Evolutionary conservation across 176 grass and related monocot genomes (phyloP).

Genomic region (Oryza glumipatula): DNA sequence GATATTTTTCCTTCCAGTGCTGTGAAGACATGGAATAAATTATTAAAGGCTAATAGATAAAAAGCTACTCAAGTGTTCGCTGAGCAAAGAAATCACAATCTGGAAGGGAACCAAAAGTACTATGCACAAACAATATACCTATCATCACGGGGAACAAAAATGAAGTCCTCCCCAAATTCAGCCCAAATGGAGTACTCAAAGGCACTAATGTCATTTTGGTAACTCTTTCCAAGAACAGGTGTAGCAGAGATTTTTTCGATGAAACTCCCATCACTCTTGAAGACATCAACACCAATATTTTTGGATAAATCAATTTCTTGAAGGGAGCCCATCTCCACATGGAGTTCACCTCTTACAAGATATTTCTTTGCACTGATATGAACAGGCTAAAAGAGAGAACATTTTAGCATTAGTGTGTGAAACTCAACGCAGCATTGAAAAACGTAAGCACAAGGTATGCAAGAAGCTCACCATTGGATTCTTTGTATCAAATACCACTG

Average conservation of each 20-base stretch:
- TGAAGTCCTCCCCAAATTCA: constrained; percentile 76
- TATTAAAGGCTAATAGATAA: constrained; percentile 37
- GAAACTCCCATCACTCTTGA: constrained; percentile 60
- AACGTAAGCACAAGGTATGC: constrained; percentile 27
- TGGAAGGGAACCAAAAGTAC: not conserved
- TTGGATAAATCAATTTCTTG: constrained; percentile 60
- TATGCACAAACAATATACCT: constrained; percentile 54
- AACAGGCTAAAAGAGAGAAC: constrained; percentile 57
- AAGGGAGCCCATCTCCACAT: constrained; percentile 57
- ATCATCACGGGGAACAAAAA: constrained; percentile 76
- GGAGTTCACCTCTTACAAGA: constrained; percentile 88
- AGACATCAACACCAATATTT: constrained; percentile 71
- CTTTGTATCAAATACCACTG: constrained; percentile 70
- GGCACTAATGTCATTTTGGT: constrained; percentile 47
- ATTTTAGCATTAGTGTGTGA: constrained; percentile 38
- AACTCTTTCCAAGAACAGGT: constrained; percentile 55
- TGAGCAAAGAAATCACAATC: constrained; percentile 11
- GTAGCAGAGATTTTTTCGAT: constrained; percentile 58
- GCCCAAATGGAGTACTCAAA: constrained; percentile 95
- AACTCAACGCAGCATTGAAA: constrained; percentile 22
- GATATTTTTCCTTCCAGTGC: constrained; percentile 63
- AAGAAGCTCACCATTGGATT: constrained; percentile 54
- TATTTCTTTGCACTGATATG: constrained; percentile 87
- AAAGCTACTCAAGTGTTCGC: constrained; percentile 28
- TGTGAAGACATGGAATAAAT: constrained; percentile 42